Evolutionary conservation across 495 filamentous ascomycete genomes (phyloP), one percentile per base, ranked within the genome.

Genomic region (Pyrenula aspistea): DNA sequence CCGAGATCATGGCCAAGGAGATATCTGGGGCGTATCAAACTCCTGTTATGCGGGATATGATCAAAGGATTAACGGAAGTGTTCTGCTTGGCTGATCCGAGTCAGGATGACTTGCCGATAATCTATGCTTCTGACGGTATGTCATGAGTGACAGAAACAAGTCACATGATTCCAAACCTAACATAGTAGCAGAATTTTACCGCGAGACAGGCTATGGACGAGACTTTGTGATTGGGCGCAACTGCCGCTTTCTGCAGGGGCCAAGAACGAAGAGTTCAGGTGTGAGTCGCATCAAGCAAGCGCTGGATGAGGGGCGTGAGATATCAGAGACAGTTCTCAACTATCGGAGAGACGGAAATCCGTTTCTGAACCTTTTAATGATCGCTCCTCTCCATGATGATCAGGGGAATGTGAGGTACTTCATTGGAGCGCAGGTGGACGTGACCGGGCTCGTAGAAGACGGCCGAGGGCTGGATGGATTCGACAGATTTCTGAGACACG

Each of bases 21-120:
- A 80, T 86, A 52, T 78, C 78, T 1, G 79, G 80, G 24, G 81
- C 76, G 1, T 15, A 42, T 42, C 64, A 83, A 24, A 73, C 81
- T 22, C 62, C 70, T 2, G 64, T 77, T 71, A 74, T 79, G 42
- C 72, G 68, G 55, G 79, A 74, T 61, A 72, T 84, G 12, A 83
- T 83, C 1, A 84, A 89, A 64, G 86, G 86, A 2, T 60, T 91
- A 52, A 85, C 83, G 0, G 86, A 90, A 62, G 84, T 86, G 0
- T 91, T 89, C 60, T 89, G 86, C 64, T 67, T 90, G 59, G 86
- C 85, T 2, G 87, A 91, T 68, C 86, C 87, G 8, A 83, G 82
- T 22, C 71, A 84, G 58, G 73, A 77, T 3, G 87, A 86, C 61
- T 88, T 89, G 67, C 87, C 86, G 0, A 85, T 92, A 56, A 77